A percentile compares a stretch with the other conserved stretches of the same genome.
phyloP scores from a whole-genome alignment of 805 yeast genomes.

The Barnettozyma californica region DNA sequence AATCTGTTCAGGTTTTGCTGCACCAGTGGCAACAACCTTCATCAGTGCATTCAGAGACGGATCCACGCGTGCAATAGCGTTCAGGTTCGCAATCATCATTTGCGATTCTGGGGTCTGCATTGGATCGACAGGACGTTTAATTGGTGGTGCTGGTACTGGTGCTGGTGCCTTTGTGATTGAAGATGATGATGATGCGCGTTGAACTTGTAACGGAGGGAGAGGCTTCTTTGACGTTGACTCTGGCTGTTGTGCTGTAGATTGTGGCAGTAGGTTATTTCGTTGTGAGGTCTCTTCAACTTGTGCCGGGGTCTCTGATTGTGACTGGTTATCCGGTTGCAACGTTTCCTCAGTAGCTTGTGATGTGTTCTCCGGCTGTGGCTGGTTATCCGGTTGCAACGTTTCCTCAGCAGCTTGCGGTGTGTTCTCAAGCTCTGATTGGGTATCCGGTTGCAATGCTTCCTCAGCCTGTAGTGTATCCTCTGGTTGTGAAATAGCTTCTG shows the following conservation, averaged over 20 bases:
- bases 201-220: constrained; percentile 14
- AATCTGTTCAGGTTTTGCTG: constrained; percentile 67
- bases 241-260: background rate
- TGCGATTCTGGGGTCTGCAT: constrained; percentile 62
- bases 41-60: constrained; percentile 62
- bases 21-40: constrained; percentile 83
- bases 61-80: constrained; percentile 74
- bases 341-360: no score
- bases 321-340: no score
- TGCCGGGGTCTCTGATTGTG: no score
- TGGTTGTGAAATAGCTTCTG: constrained; percentile 3
- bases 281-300: no score
- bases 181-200: constrained; percentile 3
- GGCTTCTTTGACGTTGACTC: constrained; percentile 7
- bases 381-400: no score
- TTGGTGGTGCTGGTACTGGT: no score
- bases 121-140: constrained; percentile 30
- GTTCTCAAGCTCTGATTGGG: background rate
- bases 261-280: no score
- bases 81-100: constrained; percentile 79
- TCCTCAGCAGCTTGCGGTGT: no score
- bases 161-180: constrained; percentile 12
- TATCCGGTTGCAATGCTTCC: background rate
- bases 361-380: no score
- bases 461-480: background rate